Conservation (phyloP, 2,329 filamentous ascomycete genomes). For the Endothia cerciana region DNA sequence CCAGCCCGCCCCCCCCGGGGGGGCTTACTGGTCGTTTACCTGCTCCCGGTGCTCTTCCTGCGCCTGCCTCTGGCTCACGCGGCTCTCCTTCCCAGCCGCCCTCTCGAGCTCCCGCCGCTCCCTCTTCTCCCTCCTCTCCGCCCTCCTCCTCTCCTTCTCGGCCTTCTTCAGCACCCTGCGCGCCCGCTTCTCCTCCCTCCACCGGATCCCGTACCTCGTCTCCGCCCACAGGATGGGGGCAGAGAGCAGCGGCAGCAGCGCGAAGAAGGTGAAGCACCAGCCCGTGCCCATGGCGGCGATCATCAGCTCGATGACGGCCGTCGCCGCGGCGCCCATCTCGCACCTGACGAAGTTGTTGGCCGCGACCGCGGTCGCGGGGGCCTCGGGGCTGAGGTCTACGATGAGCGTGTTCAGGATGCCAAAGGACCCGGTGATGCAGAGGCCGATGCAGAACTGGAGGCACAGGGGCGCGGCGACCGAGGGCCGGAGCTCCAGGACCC, state of each 20-base stretch:
- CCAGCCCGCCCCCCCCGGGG: too few relatives aligned
- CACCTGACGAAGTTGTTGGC: conserved; percentile 69
- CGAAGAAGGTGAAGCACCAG: conserved; percentile 66
- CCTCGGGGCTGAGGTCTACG: conserved; percentile 64
- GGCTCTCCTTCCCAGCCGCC: background rate
- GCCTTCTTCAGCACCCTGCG: conserved; percentile 41
- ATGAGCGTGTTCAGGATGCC: conserved; percentile 66
- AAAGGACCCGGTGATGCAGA: conserved; percentile 64
- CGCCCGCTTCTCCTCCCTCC: conserved; percentile 55
- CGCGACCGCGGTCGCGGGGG: conserved; percentile 65
- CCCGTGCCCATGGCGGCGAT: conserved; percentile 60
- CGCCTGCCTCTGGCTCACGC: background rate
- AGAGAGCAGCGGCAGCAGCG: conserved; percentile 51
- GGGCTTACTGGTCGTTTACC: background rate
- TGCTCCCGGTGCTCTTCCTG: background rate
- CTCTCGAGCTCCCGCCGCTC: conserved; percentile 15
- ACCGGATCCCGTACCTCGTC: conserved; percentile 51
- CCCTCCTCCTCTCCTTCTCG: conserved; percentile 35
- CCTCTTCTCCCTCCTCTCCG: conserved; percentile 22
- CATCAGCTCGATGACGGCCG: conserved; percentile 63
- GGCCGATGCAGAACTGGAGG: conserved; percentile 59
- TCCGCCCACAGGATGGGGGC: conserved; percentile 56
- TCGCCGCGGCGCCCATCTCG: conserved; percentile 60
- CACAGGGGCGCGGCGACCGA: conserved; percentile 59
- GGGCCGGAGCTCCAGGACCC: conserved; percentile 56